Evolutionary conservation across 2,329 filamentous ascomycete species (phyloP), one percentile per base, ranked within the genome.

Genomic region (Monilinia laxa): DNA sequence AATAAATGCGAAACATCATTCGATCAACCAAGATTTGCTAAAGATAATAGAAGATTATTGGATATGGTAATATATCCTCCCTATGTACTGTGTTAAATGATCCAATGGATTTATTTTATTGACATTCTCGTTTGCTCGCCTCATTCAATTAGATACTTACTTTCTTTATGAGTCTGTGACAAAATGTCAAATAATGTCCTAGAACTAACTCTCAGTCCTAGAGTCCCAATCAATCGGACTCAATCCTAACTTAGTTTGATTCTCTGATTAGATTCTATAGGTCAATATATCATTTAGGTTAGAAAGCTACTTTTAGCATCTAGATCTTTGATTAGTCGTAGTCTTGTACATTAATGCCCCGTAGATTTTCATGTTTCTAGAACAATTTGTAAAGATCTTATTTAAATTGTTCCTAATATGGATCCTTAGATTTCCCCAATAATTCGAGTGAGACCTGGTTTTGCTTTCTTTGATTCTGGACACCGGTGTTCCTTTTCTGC

Each of bases 341-440:
- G 5, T 47, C 5, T 3, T 42, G 16, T 42, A 40, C 16, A 20
- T 28, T 18, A n/a, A 20, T 64, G 57, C 62, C 52, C 53, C 60
- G 23, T 47, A 35, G 40, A 64, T 31, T 64, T 35, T 47, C 62
- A 64, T 58, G 62, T 64, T 64, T 58, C 62, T 58, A 64, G 62
- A 64, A 64, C 51, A 35, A 57, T 51, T 40, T 18, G 11, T 23
- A 51, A 28, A 64, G 40, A 57, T 58, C 57, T 53, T 58, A 60
- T 60, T 60, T 49, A 38, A 60, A 60, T 60, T 16, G 20, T 60
- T 64, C 42, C 62, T 28, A 18, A 58, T 58, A 47, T 38, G 62
- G 62, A 28, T 47, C 20, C 23, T 49, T 51, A 23, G 25, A 49
- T 49, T 49, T 60, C 42, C 28, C 28, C 57, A 60, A 60, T 60